These are phyloP conservation scores for Phycomyces blakesleeanus DNA, from an alignment of 192 early-diverging fungal species.

Conservation along the genomic window DNA sequence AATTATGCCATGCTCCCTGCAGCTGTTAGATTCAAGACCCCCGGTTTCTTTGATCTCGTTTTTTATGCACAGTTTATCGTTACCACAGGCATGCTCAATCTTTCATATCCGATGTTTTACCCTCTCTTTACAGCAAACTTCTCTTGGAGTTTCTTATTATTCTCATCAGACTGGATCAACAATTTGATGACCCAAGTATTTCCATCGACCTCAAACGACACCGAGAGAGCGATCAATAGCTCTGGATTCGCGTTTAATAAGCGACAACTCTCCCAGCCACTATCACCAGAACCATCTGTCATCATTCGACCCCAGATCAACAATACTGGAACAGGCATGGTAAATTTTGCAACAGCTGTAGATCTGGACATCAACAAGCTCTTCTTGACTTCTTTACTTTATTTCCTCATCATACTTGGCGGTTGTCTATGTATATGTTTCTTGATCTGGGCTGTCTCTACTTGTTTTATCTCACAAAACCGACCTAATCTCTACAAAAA, in stretches of 20 bases:
- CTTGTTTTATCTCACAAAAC: background rate
- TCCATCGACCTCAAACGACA: background rate
- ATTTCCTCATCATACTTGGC: constrained; percentile 20
- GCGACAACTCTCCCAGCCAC: background rate
- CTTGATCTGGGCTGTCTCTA: background rate
- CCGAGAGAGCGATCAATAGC: background rate
- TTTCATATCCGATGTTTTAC: constrained; percentile 48
- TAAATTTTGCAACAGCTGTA: constrained; percentile 22
- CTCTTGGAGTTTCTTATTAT: constrained; percentile 37
- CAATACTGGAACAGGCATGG: constrained; percentile 28
- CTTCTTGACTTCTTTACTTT: constrained; percentile 23
- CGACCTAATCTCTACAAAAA: background rate
- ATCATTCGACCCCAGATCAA: constrained; percentile 1
- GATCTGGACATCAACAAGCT: constrained; percentile 22
- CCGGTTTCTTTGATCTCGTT: constrained; percentile 50
- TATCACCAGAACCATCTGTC: background rate
- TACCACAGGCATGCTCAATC: constrained; percentile 38
- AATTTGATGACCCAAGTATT: background rate
- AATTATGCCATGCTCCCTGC: constrained; percentile 32
- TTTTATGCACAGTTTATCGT: constrained; percentile 50
- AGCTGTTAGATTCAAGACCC: constrained; percentile 40
- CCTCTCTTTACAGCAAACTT: constrained; percentile 44
- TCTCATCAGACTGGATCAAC: constrained; percentile 6
- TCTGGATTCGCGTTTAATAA: background rate
- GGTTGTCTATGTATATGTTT: constrained; percentile 15